Percentiles rank a stretch among this genome's conserved stretches.
These are phyloP conservation scores for Tetrahymena thermophila DNA, from an alignment of 73 alveolate genomes.

Conservation along the genomic window DNA sequence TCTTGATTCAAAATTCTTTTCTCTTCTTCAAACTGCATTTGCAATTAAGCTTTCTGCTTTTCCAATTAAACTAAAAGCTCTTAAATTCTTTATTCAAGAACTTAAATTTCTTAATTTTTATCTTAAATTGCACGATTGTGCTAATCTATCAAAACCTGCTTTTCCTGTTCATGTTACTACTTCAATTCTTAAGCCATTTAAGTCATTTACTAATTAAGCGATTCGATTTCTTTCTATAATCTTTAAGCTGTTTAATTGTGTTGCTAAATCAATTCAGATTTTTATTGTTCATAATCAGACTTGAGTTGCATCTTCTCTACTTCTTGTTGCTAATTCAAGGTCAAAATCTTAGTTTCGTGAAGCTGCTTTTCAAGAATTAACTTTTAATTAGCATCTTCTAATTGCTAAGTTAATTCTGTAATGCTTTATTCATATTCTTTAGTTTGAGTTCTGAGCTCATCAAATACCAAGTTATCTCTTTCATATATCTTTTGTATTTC, in stretches of 20 bases:
- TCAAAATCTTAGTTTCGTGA: neutral
- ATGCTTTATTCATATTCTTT: neutral
- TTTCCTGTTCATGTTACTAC: neutral
- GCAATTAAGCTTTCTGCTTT: neutral
- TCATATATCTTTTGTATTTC: neutral
- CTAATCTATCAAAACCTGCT: neutral
- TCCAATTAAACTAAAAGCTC: neutral
- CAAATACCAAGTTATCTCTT: neutral
- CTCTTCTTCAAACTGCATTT: neutral
- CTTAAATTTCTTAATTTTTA: neutral
- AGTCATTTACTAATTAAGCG: neutral
- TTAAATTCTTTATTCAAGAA: neutral
- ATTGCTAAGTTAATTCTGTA: neutral
- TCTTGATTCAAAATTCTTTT: neutral
- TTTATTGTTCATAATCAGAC: neutral
- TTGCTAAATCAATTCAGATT: neutral
- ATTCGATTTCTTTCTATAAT: neutral
- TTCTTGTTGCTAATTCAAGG: neutral
- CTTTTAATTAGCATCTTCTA: neutral
- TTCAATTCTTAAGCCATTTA: neutral
- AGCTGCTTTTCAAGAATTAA: neutral
- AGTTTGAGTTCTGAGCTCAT: neutral
- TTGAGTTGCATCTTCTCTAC: neutral
- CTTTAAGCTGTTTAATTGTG: neutral
- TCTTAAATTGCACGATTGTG: neutral